Percentiles rank a stretch among this genome's conserved stretches.
Conservation (phyloP, 768 basidiomycete genomes). For the Tephrocybe sp. region DNA sequence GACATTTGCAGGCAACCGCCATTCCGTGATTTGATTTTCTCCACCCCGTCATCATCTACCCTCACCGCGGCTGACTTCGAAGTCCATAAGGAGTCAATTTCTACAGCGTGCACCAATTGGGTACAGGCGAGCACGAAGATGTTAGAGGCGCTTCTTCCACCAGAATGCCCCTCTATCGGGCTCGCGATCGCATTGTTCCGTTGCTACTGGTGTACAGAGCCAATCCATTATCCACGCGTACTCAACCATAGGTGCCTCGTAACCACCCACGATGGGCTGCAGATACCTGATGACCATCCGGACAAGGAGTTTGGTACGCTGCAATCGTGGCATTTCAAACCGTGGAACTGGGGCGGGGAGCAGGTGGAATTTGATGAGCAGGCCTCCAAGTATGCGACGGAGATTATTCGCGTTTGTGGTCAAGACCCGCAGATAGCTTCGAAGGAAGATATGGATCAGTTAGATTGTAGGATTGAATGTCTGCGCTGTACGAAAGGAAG, state of each 20-base stretch:
- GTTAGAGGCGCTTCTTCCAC: conserved; percentile 8
- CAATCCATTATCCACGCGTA: conserved; percentile 29
- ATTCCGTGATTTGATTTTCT: conserved; percentile 19
- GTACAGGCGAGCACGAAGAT: conserved; percentile 16
- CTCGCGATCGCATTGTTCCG: conserved; percentile 32
- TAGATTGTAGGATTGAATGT: conserved; percentile 28
- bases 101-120: conserved; percentile 18
- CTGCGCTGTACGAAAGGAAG: conserved; percentile 21
- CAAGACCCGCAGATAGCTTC: conserved; percentile 25
- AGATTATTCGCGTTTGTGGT: conserved; percentile 24
- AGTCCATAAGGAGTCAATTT: conserved; percentile 7
- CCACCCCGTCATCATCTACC: conserved; percentile 1
- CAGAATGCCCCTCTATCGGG: conserved; percentile 11
- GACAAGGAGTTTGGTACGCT: conserved; percentile 10
- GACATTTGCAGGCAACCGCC: conserved; percentile 19
- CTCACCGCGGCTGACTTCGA: conserved; percentile 11
- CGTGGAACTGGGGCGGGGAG: conserved; percentile 22
- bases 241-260: conserved; percentile 26
- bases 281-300: background rate
- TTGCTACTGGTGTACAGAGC: conserved; percentile 28
- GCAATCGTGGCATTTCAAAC: background rate
- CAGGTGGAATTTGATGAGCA: conserved; percentile 27
- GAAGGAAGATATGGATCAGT: conserved; percentile 22
- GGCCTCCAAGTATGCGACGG: conserved; percentile 20
- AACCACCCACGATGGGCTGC: background rate